Base-by-base conservation (phyloP, 441 rosid species). In the Eutrema salsugineum region DNA sequence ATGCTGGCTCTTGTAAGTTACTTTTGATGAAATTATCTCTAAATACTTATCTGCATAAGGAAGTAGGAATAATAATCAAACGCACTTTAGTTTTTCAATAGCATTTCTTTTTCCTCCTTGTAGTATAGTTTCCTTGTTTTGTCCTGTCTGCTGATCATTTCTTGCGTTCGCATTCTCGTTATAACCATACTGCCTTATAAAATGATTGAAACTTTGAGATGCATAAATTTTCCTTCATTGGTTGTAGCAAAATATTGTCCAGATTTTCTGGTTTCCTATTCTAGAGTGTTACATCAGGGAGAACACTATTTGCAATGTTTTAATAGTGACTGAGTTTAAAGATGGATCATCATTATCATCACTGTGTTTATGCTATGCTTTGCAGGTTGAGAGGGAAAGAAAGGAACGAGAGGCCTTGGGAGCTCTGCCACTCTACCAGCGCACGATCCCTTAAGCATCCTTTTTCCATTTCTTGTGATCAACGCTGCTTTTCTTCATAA, bases 341-440 rank as follows among this genome's bases (percentile, higher is more conserved):
- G 33, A 19, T 47, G 24, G 28, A 58, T 42, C 49, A 17, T 69
- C 54, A 49, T 49, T 6, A 20, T 16, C 35, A 14, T n/a, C 58
- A 20, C 22, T 36, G 30, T 56, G 11, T 65, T 46, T 43, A 28
- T 51, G 46, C 24, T 55, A 24, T 59, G 19, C 48, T 6, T 49
- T 76, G 80, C 79, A 90, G 99, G 99, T 94, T 68, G 84, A 90
- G 85, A 86, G 75, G 81, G 97, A 91, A 86, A 83, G 70, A 4
- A 86, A 82, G 43, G 99, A 91, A 69, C 92, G 97, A 14, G 94
- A 88, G 75, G 91, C 97, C 47, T 79, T 94, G 83, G 99, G 93
- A 75, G 99, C 97, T 66, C 78, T 88, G 80, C 99, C 97, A 57
- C 83, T 91, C 64, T 90, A 86, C 68, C 93, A 91, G 78, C 94